Conservation (phyloP, 2,329 filamentous ascomycete species). For the Ascochyta viciae-villosae region DNA sequence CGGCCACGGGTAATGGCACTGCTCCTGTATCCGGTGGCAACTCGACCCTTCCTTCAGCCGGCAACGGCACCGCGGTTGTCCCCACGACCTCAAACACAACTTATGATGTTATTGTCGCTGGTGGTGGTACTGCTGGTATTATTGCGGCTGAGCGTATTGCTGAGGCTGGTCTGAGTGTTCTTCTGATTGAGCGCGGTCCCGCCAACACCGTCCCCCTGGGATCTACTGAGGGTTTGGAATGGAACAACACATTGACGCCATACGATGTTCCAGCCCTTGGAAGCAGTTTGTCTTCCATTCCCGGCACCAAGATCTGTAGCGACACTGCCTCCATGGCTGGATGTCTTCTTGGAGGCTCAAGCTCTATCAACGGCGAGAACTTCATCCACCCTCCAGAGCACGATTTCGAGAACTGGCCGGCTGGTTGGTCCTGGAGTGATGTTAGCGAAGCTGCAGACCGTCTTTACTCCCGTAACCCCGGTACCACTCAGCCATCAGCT, state of each 20-base stretch:
- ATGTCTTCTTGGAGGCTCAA: constrained; percentile 42
- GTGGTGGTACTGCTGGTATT: constrained; percentile 20
- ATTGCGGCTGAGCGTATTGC: constrained; percentile 18
- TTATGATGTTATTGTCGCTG: constrained; percentile 20
- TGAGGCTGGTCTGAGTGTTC: constrained; percentile 16
- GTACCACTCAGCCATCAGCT: constrained; percentile 27
- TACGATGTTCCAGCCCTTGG: constrained; percentile 16
- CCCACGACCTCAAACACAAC: constrained; percentile 32
- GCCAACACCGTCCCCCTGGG: constrained; percentile 15
- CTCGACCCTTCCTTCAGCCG: constrained; percentile 11
- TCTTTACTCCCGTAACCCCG: constrained; percentile 33
- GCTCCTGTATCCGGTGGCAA: constrained; percentile 13
- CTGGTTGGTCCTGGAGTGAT: constrained; percentile 30
- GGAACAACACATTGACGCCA: constrained; percentile 16
- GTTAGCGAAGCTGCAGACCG: constrained; percentile 25
- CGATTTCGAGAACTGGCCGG: constrained; percentile 29
- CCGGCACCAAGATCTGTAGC: constrained; percentile 19
- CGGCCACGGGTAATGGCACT: constrained; percentile 11
- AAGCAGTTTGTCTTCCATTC: constrained; percentile 15
- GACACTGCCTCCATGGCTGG: constrained; percentile 19
- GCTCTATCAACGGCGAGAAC: constrained; percentile 61
- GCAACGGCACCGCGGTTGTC: constrained; percentile 19
- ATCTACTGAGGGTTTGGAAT: constrained; percentile 8
- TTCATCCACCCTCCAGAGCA: constrained; percentile 59
- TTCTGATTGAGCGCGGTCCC: constrained; percentile 17